Base-by-base conservation (phyloP, 2,329 filamentous ascomycete species). In the Lojkania enalia region DNA sequence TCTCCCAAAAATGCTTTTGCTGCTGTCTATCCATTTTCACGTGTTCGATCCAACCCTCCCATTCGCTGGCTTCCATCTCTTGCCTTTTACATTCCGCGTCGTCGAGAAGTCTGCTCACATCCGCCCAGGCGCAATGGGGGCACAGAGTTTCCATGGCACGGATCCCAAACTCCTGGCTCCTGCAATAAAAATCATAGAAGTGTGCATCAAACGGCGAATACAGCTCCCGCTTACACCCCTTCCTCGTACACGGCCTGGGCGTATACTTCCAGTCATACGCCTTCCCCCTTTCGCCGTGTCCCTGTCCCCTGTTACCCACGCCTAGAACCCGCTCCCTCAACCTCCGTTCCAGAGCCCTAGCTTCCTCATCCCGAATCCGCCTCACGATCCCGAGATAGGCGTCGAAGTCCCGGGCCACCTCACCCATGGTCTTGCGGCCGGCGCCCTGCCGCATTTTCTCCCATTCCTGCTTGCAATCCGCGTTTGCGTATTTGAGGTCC, bases 391-490 rank as follows among this genome's bases (percentile, higher is more conserved):
- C 37, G 20, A 60, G 40, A 20, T 52, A 62, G 5, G 42, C 35
- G 9, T 66, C 63, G 25, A 66, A 66, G 23, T 67, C 64, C 1
- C 48, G 48, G 4, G 58, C 60, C 4, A 68, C 54, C 7, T 42
- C 27, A 7, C 59, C 55, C 6, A 68, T 58, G 3, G 61, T 66
- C 40, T 61, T 63, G 20, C 64, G 60, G 11, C 63, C 61, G 4
- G 63, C 63, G n/a, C 59, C 61, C 39, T 68, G 64, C 13, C 64
- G 54, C 48, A 65, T 55, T 6, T 27, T 16, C 33, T 68, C 64
- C 44, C 55, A 65, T 14, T 57, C 52, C 3, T 25, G 46, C 18
- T 66, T 67, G 41, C 55, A 62, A 2, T 46, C 31, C 2, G 48
- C 43, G 33, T 60, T 65, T 4, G 60, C 58, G 19, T 53, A 44